Base-by-base conservation (phyloP, 257 asterid genomes). In the Solanum pinnatisectum region DNA sequence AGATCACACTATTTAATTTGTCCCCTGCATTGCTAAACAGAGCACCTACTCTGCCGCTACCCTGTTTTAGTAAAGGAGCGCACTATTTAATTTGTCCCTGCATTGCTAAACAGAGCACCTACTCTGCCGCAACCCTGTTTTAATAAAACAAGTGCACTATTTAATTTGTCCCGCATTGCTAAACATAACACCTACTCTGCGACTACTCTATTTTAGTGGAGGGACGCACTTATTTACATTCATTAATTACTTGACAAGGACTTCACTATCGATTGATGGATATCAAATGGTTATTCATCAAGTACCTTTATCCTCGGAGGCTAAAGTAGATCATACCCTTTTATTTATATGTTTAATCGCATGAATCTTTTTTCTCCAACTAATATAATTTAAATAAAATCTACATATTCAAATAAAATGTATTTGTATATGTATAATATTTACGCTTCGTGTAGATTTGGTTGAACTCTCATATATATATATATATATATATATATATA, bases 81-180 rank as follows among this genome's bases (percentile, higher is more conserved):
- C 14, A 23, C 30, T 59, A 59, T 60, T 60, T 60, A 60, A 60
- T 8, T 60, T 60, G 2, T 60, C 27, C 16, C 6, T 0, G 68
- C 3, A 22, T 23, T 22, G 14, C 27, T 22, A 60, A 60, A 60
- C 68, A 60, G 27, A 60, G 68, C 27, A 60, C 68, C 2, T 22
- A 60, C 68, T 60, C 13, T 3, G 67, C 4, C 4, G 13, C 4
- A 3, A 42, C 46, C 46, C 13, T 42, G 14, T 42, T 42, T 42
- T 42, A 42, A 14, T 42, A 12, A 12, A 44, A 44, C 0, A 5
- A 44, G 2, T 0, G 4, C 0, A 1, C 5, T 44, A 11, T 3
- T 44, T 44, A 44, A 40, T 40, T 42, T 40, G 1, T 11, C 52
- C 16, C 1, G 52, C 5, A 11, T 4, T 11, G 52, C 52, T 44